Conservation (phyloP, 1,284 basidiomycete species). For the Pholiota adiposa region DNA sequence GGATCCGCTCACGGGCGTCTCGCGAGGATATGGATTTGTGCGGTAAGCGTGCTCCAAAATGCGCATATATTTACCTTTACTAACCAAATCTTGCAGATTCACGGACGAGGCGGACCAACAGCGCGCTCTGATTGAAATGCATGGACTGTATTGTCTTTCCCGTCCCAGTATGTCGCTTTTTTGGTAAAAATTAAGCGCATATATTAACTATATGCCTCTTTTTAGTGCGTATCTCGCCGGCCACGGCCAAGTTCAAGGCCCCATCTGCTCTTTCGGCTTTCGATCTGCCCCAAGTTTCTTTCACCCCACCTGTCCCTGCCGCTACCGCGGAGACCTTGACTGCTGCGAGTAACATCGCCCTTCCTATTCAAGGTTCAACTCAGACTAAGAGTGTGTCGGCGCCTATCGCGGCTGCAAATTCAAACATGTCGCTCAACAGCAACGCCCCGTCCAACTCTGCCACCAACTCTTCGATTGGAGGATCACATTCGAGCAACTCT, state of each 20-base stretch:
- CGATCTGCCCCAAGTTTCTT: conserved; percentile 55
- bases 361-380: conserved; percentile 46
- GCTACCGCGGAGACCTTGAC: conserved; percentile 34
- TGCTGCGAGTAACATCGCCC: conserved; percentile 46
- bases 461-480: conserved; percentile 59
- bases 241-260: conserved; percentile 85
- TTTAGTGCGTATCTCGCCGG: conserved; percentile 85
- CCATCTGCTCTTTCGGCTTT: conserved; percentile 46
- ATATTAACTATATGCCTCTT: conserved; percentile 28
- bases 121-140: conserved; percentile 88
- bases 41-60: conserved; percentile 52
- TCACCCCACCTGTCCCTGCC: conserved; percentile 37
- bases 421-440: conserved; percentile 42
- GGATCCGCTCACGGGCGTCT: conserved; percentile 87
- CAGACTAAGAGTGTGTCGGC: conserved; percentile 68
- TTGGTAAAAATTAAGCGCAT: conserved; percentile 16
- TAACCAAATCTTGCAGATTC: conserved; percentile 53
- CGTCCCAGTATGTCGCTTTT: conserved; percentile 68
- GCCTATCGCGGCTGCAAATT: conserved; percentile 58
- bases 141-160: conserved; percentile 84
- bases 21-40: conserved; percentile 89
- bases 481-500: conserved; percentile 59
- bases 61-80: conserved; percentile 12
- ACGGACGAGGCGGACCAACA: conserved; percentile 87
- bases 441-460: conserved; percentile 50